phyloP scores from a whole-genome alignment of 208 protist species.

The Trypanosoma lewisi region DNA sequence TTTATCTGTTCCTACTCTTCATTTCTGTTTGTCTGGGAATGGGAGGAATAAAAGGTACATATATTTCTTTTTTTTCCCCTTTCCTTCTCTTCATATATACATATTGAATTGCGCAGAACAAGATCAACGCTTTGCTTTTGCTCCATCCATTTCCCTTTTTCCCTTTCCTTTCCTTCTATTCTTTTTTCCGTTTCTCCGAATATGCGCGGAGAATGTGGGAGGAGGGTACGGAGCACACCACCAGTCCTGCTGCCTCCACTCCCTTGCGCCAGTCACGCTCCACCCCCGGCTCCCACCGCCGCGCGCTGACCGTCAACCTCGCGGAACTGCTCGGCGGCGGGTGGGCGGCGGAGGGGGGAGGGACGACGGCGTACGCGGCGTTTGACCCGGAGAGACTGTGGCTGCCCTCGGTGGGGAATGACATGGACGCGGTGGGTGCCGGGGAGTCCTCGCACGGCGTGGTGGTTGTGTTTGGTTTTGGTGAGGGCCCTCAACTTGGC shows the following conservation, averaged over 20 bases:
- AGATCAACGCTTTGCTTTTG: no score
- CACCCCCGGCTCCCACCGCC: slow-evolving; percentile 3
- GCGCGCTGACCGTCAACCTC: slow-evolving; percentile 21
- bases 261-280: neutral
- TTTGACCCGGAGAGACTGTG: slow-evolving; percentile 13
- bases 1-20: neutral
- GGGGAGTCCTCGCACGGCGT: neutral
- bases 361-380: slow-evolving; percentile 1
- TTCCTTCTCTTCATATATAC: neutral
- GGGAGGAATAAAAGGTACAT: neutral
- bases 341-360: neutral
- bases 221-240: slow-evolving; percentile 10
- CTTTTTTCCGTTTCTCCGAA: neutral
- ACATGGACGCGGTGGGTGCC: neutral
- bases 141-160: no score
- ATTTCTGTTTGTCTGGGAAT: neutral
- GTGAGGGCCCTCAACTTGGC: neutral
- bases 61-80: no score
- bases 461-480: slow-evolving; percentile 28
- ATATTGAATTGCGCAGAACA: no score
- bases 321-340: slow-evolving; percentile 8
- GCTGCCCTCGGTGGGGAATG: neutral
- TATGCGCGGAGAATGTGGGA: neutral
- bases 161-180: neutral
- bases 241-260: slow-evolving; percentile 8